Base-by-base conservation (phyloP, 768 basidiomycete genomes). In the Macrolepiota fuliginosa region DNA sequence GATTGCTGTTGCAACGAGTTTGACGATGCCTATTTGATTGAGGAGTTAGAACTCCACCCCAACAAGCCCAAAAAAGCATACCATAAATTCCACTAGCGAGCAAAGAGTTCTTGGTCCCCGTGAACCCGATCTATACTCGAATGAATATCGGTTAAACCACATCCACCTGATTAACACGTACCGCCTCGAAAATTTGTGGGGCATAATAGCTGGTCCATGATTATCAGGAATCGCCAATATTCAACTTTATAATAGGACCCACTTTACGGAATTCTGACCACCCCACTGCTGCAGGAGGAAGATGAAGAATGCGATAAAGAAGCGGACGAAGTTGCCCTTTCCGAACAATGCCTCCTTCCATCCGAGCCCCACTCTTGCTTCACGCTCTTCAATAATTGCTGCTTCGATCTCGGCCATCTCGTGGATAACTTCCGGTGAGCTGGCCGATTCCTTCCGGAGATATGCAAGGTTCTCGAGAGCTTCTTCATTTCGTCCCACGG, bases 401-500 rank as follows among this genome's bases (percentile, higher is more conserved):
- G 91, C 90, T 63, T 91, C 84, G 62, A 95, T 94, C 72, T 95
- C 93, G 17, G 88, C 87, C 70, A 89, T 79, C 68, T 91, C 90
- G 27, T 78, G 72, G 12, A 83, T 73, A 25, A 90, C 74, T 0
- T 62, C 71, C n/a, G 76, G 74, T 12, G 83, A 81, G 62, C 76
- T 74, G 7, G 65, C 57, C 1, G 71, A 59, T 35, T 80, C 76
- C 39, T 71, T 77, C 37, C 90, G 87, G 24, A 90, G 77, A 67
- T 86, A 88, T 0, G 90, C 86, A 10, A 92, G 78, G 69, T 85
- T 89, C 1, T 52, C 55, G 6, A 86, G 62, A 1, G 88, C 89
- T 47, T 88, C 80, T 0, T 82, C 73, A 13, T 68, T 68, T 40
- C 79, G 80, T 22, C 80, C 88, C 32, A 86, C 83, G 17, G 86